Evolutionary conservation across 169 alveolate genomes (phyloP).

Genomic region (Perkinsus chesapeaki): DNA sequence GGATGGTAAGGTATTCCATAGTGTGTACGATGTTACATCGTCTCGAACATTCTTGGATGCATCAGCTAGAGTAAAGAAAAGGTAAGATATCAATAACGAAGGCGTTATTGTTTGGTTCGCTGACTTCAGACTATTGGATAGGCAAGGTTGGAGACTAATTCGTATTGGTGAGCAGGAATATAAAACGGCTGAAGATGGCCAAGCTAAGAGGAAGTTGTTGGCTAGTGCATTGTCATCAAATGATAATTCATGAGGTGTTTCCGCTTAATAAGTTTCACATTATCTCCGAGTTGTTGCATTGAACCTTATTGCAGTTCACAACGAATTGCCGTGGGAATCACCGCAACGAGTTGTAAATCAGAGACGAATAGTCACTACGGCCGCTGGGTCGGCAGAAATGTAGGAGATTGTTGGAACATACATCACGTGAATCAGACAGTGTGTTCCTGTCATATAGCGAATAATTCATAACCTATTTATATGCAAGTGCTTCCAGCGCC

Average conservation of each 20-base stretch:
- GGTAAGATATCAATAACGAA: not conserved
- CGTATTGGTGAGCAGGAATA: not conserved
- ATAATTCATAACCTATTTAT: too few relatives aligned
- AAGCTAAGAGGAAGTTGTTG: not conserved
- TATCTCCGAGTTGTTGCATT: too few relatives aligned
- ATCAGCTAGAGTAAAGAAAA: not conserved
- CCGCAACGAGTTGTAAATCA: too few relatives aligned
- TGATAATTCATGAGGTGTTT: not conserved
- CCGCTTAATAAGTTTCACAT: not conserved
- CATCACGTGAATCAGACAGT: too few relatives aligned
- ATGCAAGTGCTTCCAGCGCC: too few relatives aligned
- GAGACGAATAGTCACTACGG: too few relatives aligned
- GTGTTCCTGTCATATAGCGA: too few relatives aligned
- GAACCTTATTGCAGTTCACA: too few relatives aligned
- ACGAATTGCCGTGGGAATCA: too few relatives aligned
- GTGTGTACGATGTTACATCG: not conserved
- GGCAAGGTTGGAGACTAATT: not conserved
- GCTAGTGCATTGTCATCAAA: not conserved
- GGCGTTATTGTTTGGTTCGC: not conserved
- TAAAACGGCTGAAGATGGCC: not conserved
- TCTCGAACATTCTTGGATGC: not conserved
- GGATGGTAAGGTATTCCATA: not conserved
- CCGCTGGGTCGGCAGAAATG: too few relatives aligned
- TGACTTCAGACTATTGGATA: not conserved
- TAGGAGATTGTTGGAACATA: too few relatives aligned